phyloP scores from a whole-genome alignment of 106 monocot genomes.

The Platanthera guangdongensis region DNA sequence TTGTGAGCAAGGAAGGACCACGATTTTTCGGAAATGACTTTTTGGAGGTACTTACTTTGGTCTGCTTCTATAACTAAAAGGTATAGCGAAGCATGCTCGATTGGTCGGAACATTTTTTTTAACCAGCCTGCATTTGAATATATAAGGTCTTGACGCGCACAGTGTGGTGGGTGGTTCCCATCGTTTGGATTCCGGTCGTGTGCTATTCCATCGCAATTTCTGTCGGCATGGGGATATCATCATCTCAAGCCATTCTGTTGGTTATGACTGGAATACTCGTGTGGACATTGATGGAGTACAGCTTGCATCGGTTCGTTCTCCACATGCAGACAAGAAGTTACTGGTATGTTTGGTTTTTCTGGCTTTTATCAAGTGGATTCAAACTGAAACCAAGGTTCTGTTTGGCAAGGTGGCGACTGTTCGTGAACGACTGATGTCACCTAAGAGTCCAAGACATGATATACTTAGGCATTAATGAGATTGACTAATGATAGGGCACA shows the following conservation, averaged over 20 bases:
- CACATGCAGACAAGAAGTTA: constrained; percentile 76
- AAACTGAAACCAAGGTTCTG: not conserved
- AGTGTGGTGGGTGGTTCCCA: constrained; percentile 80
- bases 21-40: constrained; percentile 48
- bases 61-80: not conserved
- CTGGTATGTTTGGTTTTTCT: constrained; percentile 32
- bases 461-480: too few relatives aligned
- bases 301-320: constrained; percentile 84
- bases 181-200: constrained; percentile 85
- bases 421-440: too few relatives aligned
- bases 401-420: too few relatives aligned
- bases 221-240: constrained; percentile 46
- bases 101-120: not conserved
- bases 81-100: not conserved
- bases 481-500: too few relatives aligned
- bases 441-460: too few relatives aligned
- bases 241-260: constrained; percentile 27
- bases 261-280: constrained; percentile 46
- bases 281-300: constrained; percentile 87
- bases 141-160: constrained; percentile 50
- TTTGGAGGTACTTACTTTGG: constrained; percentile 27
- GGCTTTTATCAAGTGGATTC: not conserved
- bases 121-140: not conserved
- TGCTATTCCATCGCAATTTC: constrained; percentile 43
- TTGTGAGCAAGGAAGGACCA: constrained; percentile 82